Evolutionary conservation across 768 basidiomycete species (phyloP).

Genomic region (Lyophyllum atratum): DNA sequence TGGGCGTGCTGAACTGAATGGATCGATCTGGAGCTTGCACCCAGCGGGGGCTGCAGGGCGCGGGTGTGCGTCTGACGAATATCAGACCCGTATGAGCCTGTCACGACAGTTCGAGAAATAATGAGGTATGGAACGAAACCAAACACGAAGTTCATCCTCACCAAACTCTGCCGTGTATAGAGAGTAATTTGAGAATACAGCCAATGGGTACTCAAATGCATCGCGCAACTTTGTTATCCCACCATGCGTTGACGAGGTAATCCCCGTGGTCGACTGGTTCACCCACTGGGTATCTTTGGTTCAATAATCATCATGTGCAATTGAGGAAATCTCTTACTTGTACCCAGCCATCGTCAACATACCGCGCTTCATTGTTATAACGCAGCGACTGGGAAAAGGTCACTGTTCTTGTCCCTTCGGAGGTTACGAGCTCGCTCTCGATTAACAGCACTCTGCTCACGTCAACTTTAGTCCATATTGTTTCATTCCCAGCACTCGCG

Average conservation of each 20-base stretch:
- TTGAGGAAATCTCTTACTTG: conserved; percentile 21
- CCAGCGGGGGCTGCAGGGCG: conserved; percentile 26
- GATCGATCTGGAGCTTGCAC: conserved; percentile 21
- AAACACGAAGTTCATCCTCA: conserved; percentile 11
- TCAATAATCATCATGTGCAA: background rate
- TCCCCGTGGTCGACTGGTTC: conserved; percentile 50
- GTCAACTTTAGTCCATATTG: conserved; percentile 52
- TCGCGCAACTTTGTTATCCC: conserved; percentile 45
- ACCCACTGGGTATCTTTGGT: conserved; percentile 37
- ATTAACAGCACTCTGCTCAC: conserved; percentile 48
- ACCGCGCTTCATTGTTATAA: conserved; percentile 54
- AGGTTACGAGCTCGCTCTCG: conserved; percentile 50
- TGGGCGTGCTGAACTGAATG: conserved; percentile 31
- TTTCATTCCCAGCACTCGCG: conserved; percentile 36
- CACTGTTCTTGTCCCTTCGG: conserved; percentile 47
- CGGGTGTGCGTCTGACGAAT: conserved; percentile 31
- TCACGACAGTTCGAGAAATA: background rate
- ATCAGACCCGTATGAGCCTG: conserved; percentile 31
- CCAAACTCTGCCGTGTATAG: conserved; percentile 27
- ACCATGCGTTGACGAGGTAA: conserved; percentile 50
- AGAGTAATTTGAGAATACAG: conserved; percentile 32
- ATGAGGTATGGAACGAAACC: background rate
- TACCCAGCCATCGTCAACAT: conserved; percentile 41
- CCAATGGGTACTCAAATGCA: conserved; percentile 53
- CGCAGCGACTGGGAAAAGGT: conserved; percentile 49